Percentiles rank a stretch among this genome's conserved stretches.
Conservation (phyloP, 2,329 filamentous ascomycete species). For the Cladosporium sp. region DNA sequence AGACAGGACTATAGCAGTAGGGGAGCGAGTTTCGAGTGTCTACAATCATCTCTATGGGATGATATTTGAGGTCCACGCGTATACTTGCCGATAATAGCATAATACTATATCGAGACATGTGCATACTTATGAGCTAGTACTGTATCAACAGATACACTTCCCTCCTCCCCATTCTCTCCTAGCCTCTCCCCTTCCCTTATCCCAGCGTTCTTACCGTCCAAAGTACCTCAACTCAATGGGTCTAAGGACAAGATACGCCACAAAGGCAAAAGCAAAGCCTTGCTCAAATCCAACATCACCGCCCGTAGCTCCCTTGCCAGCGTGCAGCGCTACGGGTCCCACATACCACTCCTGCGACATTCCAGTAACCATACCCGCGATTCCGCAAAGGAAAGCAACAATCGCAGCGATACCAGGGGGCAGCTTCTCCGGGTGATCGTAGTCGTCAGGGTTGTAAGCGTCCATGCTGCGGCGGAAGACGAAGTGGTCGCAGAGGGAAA, state of each 20-base stretch:
- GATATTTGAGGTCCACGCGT: no score
- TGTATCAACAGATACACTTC: no score
- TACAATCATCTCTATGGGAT: no score
- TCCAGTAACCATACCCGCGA: constrained; percentile 62
- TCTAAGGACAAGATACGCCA: constrained; percentile 51
- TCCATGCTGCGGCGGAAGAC: constrained; percentile 57
- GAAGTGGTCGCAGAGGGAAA: constrained; percentile 64
- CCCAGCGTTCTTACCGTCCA: constrained; percentile 16
- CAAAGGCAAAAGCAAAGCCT: constrained; percentile 57
- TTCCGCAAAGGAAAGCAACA: constrained; percentile 59
- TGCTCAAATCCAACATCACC: constrained; percentile 64
- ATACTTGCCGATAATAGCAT: no score
- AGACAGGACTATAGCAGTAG: no score
- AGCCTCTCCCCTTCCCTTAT: not conserved
- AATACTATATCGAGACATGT: no score
- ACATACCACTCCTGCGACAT: constrained; percentile 69
- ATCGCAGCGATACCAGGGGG: constrained; percentile 62
- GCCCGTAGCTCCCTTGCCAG: constrained; percentile 48
- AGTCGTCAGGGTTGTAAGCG: constrained; percentile 56
- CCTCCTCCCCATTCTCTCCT: not conserved
- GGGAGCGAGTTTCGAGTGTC: no score
- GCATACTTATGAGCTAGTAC: no score
- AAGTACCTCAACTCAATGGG: constrained; percentile 44
- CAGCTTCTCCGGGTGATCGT: constrained; percentile 54
- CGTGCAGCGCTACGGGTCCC: constrained; percentile 61